Evolutionary conservation across 2,329 filamentous ascomycete genomes (phyloP), one percentile per base, ranked within the genome.

Genomic region (Penicillium sp.): DNA sequence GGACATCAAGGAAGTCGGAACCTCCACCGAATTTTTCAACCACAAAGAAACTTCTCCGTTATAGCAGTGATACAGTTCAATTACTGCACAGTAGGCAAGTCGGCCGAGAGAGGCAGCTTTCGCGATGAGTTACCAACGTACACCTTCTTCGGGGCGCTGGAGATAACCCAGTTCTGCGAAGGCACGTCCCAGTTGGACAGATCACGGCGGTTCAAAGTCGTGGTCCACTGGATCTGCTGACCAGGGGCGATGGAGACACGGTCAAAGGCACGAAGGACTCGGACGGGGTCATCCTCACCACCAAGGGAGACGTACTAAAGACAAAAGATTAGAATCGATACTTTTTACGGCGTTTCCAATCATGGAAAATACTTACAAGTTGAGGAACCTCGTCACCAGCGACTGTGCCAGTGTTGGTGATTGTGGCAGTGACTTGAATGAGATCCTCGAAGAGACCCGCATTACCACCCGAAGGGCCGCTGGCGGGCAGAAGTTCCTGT

Each of bases 121-220:
- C 86, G 80, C 60, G 84, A 87, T 4, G 83, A 85, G 65, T 78
- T 81, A 28, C 86, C 86, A 6, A 89, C 85, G 64, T 84, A 84
- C 43, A 87, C 81, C 59, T 79, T 87, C 81, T 87, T 87, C 55
- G 81, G 76, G 67, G 85, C 81, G 25, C 79, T 69, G 33, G 79
- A 81, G 57, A 88, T 80, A 49, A 92, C 85, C 93, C 94, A 98
- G 81, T 97, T 89, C 82, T 97, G 93, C n/a, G 79, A 75, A 1
- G 73, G 82, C 0, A 85, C 80, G 68, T 97, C 91, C 93, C 94
- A 97, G 80, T 93, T 95, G 74, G 89, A 92, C 58, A 97, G 68
- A 72, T 97, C 94, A 59, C 92, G 87, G 42, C 93, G 85, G 6
- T 88, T 93, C 58, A 97, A 77, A 16, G 87, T 84, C 0, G 86